Conservation (phyloP, 1,284 basidiomycete genomes). For the Cryptococcus depauperatus region DNA sequence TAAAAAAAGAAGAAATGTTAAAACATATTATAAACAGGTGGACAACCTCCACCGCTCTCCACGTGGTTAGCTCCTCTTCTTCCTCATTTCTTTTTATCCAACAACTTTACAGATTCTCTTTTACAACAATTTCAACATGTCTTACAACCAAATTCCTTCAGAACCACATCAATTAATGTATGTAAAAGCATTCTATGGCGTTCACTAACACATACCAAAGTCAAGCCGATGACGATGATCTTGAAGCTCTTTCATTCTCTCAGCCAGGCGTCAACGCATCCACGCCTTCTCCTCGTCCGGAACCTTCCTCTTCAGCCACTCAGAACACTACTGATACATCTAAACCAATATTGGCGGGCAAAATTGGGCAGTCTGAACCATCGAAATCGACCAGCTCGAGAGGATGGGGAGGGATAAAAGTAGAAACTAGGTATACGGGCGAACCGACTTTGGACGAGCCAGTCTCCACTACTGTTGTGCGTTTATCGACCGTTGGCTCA, state of each 20-base stretch:
- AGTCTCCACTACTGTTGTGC: slow-evolving; percentile 74
- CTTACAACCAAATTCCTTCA: neutral
- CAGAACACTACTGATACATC: slow-evolving; percentile 33
- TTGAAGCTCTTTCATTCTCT: slow-evolving; percentile 42
- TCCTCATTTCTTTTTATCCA: no score
- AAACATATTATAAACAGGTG: no score
- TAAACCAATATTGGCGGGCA: slow-evolving; percentile 57
- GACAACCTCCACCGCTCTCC: no score
- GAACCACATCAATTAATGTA: slow-evolving; percentile 2
- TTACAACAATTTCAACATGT: neutral
- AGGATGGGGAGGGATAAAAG: slow-evolving; percentile 60
- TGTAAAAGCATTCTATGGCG: neutral
- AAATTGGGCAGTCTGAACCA: slow-evolving; percentile 33
- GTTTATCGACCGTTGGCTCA: no score
- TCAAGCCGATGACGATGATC: slow-evolving; percentile 46
- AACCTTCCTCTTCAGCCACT: slow-evolving; percentile 1
- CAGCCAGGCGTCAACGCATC: slow-evolving; percentile 18
- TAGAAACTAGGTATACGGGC: slow-evolving; percentile 77
- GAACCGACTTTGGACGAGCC: slow-evolving; percentile 86
- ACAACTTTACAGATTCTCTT: neutral
- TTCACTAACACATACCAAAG: slow-evolving; percentile 14
- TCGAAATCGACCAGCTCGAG: slow-evolving; percentile 21
- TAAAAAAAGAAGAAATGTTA: no score
- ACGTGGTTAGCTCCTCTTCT: no score
- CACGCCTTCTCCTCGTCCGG: slow-evolving; percentile 11